Percentiles rank a stretch among this genome's conserved stretches.
Conservation (phyloP, 164 flowering plant species). For the Magnolia kwangsiensis region DNA sequence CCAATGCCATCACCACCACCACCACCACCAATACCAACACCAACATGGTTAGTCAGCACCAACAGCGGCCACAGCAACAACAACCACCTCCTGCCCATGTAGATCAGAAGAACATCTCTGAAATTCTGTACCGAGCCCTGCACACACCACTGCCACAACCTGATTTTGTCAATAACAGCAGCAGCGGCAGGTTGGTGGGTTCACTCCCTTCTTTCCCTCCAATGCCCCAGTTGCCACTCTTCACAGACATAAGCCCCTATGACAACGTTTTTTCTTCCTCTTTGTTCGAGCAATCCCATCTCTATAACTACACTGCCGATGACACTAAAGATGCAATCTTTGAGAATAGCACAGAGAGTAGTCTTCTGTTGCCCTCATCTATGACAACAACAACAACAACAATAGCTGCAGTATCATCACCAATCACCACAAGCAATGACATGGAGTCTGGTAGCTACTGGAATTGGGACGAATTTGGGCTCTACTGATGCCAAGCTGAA, state of each 20-base stretch:
- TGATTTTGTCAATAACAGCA: slow-evolving; percentile 4
- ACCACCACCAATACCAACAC: slow-evolving; percentile 18
- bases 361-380: too few relatives aligned
- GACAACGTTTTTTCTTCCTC: slow-evolving; percentile 12
- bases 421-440: slow-evolving; percentile 10
- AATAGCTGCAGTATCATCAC: slow-evolving; percentile 17
- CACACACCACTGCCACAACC: slow-evolving; percentile 13
- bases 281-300: slow-evolving; percentile 7
- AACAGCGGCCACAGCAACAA: neutral
- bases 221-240: slow-evolving; percentile 17
- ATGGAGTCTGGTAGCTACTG: slow-evolving; percentile 36
- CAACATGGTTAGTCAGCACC: slow-evolving; percentile 13
- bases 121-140: slow-evolving; percentile 23
- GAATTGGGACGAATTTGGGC: slow-evolving; percentile 54
- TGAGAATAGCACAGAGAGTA: too few relatives aligned
- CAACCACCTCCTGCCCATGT: slow-evolving; percentile 9
- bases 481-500: too few relatives aligned
- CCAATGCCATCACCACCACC: slow-evolving; percentile 7
- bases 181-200: slow-evolving; percentile 9
- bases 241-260: slow-evolving; percentile 15
- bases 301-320: slow-evolving; percentile 2
- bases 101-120: slow-evolving; percentile 30
- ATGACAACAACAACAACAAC: too few relatives aligned
- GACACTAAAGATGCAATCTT: too few relatives aligned
- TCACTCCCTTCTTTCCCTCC: slow-evolving; percentile 15